These are phyloP conservation scores for Lyophyllum semitale DNA, from an alignment of 768 basidiomycete genomes.

Conservation along the genomic window DNA sequence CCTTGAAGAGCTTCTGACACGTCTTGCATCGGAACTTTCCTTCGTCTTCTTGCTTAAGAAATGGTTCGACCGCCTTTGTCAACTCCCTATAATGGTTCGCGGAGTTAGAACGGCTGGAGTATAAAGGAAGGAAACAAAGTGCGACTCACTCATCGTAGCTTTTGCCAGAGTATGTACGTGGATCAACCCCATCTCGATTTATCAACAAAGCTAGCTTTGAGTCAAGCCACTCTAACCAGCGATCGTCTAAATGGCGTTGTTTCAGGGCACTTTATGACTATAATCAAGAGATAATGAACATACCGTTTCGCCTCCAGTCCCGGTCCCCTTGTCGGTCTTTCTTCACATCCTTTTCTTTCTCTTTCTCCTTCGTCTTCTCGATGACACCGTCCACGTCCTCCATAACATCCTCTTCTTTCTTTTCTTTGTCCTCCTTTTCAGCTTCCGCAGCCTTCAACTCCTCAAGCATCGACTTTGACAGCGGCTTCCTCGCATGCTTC, in stretches of 20 bases:
- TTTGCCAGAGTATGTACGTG: constrained; percentile 87
- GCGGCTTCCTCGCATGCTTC: constrained; percentile 82
- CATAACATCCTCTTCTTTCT: constrained; percentile 40
- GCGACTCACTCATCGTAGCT: constrained; percentile 76
- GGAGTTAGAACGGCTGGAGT: neutral
- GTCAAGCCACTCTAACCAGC: constrained; percentile 90
- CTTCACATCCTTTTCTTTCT: constrained; percentile 32
- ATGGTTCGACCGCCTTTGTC: constrained; percentile 72
- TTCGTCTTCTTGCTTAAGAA: constrained; percentile 94
- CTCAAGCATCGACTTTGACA: constrained; percentile 61
- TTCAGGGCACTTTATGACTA: neutral
- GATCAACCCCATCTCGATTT: constrained; percentile 78
- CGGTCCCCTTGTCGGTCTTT: constrained; percentile 30
- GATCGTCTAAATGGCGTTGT: constrained; percentile 59
- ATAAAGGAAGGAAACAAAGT: neutral
- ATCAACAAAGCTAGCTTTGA: constrained; percentile 81
- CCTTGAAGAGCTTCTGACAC: constrained; percentile 97
- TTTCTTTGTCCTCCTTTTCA: constrained; percentile 51
- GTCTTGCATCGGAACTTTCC: constrained; percentile 96
- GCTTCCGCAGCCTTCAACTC: constrained; percentile 60
- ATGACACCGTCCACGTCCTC: constrained; percentile 33
- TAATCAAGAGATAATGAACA: constrained; percentile 21
- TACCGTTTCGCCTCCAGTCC: constrained; percentile 68
- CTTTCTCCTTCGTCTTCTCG: constrained; percentile 40
- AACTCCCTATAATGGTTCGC: constrained; percentile 60